phyloP scores from a whole-genome alignment of 2,329 filamentous ascomycete genomes.

The Arthroderma sp. region DNA sequence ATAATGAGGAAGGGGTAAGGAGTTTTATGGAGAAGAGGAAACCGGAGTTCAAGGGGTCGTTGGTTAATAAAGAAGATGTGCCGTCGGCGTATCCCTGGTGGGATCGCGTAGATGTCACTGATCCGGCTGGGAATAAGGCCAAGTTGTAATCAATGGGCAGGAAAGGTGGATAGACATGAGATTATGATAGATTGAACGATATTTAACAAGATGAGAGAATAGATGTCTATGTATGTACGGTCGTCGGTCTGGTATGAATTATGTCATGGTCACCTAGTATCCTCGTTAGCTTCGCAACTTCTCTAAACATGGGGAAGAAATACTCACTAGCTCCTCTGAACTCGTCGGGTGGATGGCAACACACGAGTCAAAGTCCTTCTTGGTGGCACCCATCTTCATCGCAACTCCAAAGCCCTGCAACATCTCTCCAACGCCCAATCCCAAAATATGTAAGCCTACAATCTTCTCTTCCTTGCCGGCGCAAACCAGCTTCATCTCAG shows the following conservation, averaged over 20 bases:
- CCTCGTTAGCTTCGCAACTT: background rate
- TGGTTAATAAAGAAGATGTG: constrained; percentile 43
- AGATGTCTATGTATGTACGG: background rate
- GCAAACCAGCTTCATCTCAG: constrained; percentile 39
- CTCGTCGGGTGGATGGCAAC: constrained; percentile 68
- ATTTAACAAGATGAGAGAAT: background rate
- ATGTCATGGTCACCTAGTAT: constrained; percentile 18
- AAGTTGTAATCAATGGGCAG: constrained; percentile 2
- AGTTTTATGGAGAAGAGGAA: constrained; percentile 59
- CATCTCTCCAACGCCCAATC: constrained; percentile 47
- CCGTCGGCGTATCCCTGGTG: constrained; percentile 57
- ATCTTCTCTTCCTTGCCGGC: constrained; percentile 37
- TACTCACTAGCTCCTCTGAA: constrained; percentile 56
- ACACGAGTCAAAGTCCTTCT: constrained; percentile 62
- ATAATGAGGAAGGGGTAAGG: constrained; percentile 53
- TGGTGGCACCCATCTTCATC: constrained; percentile 67
- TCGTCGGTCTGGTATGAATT: background rate
- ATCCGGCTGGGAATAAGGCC: background rate
- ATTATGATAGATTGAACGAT: background rate
- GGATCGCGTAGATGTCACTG: constrained; percentile 38
- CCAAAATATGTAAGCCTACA: constrained; percentile 38
- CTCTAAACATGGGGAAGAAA: background rate
- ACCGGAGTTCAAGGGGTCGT: constrained; percentile 42
- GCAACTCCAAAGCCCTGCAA: constrained; percentile 64
- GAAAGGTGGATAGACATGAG: too few species aligned